A percentile compares a stretch with the other conserved stretches of the same genome.
phyloP scores from a whole-genome alignment of 306 rosid genomes.

The Lathyrus sativus region DNA sequence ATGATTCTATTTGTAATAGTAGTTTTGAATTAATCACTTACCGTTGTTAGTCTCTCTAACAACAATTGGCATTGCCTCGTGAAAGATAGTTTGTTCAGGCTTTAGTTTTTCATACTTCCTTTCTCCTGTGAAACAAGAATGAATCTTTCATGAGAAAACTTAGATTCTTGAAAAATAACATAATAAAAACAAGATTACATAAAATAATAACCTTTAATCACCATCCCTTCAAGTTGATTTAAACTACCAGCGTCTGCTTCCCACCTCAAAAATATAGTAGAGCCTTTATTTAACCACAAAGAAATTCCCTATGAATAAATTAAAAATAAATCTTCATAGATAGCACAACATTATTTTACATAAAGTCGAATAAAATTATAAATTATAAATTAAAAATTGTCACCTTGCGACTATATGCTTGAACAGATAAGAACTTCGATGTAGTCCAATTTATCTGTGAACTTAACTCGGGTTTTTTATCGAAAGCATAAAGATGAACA shows the following conservation, averaged over 20 bases:
- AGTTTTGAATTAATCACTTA: constrained; percentile 29
- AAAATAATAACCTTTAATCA: constrained; percentile 55
- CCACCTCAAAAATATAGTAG: constrained; percentile 57
- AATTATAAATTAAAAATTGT: not conserved
- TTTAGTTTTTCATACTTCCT: constrained; percentile 38
- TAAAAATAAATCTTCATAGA: constrained; percentile 5
- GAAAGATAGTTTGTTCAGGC: constrained; percentile 37
- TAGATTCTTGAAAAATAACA: not conserved
- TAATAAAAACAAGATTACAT: not conserved
- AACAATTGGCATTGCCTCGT: not conserved
- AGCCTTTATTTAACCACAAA: constrained; percentile 76
- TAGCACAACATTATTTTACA: not conserved
- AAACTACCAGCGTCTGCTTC: constrained; percentile 54
- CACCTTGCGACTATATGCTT: constrained; percentile 62
- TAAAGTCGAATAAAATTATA: not conserved
- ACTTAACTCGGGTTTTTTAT: constrained; percentile 58
- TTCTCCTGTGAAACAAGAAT: constrained; percentile 52
- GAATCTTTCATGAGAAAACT: not conserved
- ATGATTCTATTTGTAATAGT: no score
- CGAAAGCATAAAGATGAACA: constrained; percentile 47
- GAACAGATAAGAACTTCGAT: constrained; percentile 46
- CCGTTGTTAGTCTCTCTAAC: constrained; percentile 39
- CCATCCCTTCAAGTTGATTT: constrained; percentile 48
- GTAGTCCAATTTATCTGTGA: constrained; percentile 54
- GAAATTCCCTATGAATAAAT: constrained; percentile 57